Base-by-base conservation (phyloP, 768 basidiomycete species). In the Russula sp. region DNA sequence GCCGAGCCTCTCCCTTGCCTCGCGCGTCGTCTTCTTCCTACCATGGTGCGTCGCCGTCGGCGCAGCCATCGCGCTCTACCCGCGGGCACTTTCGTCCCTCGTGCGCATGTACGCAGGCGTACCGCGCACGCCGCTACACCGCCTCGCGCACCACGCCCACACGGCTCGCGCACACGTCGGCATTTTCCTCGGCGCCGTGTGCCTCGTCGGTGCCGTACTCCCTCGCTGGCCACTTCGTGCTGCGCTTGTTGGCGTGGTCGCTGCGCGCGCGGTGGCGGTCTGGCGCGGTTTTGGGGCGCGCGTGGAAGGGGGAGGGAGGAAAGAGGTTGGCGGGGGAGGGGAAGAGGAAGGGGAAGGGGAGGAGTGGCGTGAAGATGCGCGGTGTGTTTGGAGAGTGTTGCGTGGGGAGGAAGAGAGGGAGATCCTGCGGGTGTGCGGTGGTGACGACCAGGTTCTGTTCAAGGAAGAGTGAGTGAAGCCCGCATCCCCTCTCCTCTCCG, bases 101-200 rank as follows among this genome's bases (percentile, higher is more conserved):
- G 64, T 65, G 11, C 60, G 59, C 18, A 25, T 43, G 18, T 61
- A 61, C 57, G 48, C 56, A 6, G 41, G 22, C 1, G 29, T 52
- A 1, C 59, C 56, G 11, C 56, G 34, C 34, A 61, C 59, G 25
- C 56, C 65, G 1, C 56, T 64, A 9, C 59, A 59, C 53, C 63
- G 66, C 14, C 66, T 66, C 52, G 66, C 63, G 47, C 49, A 60
- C 53, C 64, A 66, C 56, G 63, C 63, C 22, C 63, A 66, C 48
- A 55, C 56, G 7, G 63, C 66, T 9, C 49, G n/a, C n/a, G 51
- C 59, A 3, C 63, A 65, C 57, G 38, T 58, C 25, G 59, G 56
- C 35, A 64, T 65, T 14, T 66, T 65, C 47, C 42, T 48, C 14
- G 62, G 54, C 35, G 47, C 22, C 7, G n/a, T 66, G 14, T 18